Percentiles rank a stretch among this genome's conserved stretches.
Conservation (phyloP, 768 basidiomycete genomes). For the Lactarius deliciosus region DNA sequence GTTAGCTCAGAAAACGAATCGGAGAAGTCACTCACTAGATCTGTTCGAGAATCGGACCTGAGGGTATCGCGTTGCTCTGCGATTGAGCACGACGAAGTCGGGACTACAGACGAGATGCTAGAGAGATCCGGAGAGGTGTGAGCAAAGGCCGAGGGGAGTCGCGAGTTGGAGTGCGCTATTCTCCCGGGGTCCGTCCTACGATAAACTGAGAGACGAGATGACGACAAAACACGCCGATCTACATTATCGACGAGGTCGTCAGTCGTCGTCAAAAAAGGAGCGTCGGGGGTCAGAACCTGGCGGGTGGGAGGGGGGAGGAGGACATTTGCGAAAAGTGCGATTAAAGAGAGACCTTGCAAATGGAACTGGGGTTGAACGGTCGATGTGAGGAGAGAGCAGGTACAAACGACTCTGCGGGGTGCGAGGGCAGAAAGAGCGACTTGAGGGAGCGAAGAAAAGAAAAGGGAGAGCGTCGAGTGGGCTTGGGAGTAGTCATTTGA, state of each 20-base stretch:
- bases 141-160: conserved; percentile 19
- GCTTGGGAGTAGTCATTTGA: not conserved
- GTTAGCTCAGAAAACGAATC: not conserved
- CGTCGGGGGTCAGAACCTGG: not conserved
- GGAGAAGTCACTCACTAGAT: conserved; percentile 2
- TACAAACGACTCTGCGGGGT: conserved; percentile 2
- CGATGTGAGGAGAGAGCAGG: not conserved
- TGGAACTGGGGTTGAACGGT: conserved; percentile 1
- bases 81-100: conserved; percentile 10
- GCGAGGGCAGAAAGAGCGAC: conserved; percentile 4
- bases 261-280: conserved; percentile 23
- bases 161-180: conserved; percentile 3
- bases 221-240: not conserved
- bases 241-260: not conserved
- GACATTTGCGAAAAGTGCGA: not conserved
- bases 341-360: not conserved
- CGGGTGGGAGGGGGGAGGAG: not conserved
- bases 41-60: conserved; percentile 4
- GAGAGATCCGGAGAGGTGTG: conserved; percentile 6
- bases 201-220: not conserved
- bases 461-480: not conserved
- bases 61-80: conserved; percentile 3
- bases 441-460: conserved; percentile 15
- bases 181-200: not conserved
- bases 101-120: conserved; percentile 3